A percentile compares a stretch with the other conserved stretches of the same genome.
phyloP scores from a whole-genome alignment of 192 early-diverging fungal species.

The Umbelopsis vinacea region DNA sequence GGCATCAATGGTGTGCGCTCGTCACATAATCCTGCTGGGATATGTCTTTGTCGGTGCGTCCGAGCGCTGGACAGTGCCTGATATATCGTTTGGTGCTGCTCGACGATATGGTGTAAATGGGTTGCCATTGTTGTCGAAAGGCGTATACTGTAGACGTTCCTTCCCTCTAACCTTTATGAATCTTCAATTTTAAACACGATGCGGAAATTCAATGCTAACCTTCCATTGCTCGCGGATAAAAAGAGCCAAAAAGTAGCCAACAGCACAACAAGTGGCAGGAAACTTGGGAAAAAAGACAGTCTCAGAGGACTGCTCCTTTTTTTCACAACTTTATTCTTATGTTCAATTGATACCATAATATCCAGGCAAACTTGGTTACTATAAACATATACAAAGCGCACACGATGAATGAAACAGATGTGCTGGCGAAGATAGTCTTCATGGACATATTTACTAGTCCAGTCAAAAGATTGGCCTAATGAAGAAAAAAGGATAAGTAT shows the following conservation, averaged over 20 bases:
- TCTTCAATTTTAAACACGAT: not conserved
- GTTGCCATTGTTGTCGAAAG: not conserved
- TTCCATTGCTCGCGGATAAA: slow-evolving; percentile 15
- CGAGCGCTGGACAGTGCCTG: too few relatives aligned
- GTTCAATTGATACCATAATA: slow-evolving; percentile 25
- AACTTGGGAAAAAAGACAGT: slow-evolving; percentile 8
- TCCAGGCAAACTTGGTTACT: slow-evolving; percentile 24
- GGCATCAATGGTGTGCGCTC: too few relatives aligned
- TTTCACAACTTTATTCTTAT: slow-evolving; percentile 30
- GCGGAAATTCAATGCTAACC: not conserved
- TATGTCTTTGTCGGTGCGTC: too few relatives aligned
- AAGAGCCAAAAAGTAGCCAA: not conserved
- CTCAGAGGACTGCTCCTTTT: not conserved
- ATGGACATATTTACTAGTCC: slow-evolving; percentile 82
- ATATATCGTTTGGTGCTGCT: too few relatives aligned
- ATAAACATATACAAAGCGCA: slow-evolving; percentile 58
- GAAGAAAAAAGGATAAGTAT: slow-evolving; percentile 16
- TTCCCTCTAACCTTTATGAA: not conserved
- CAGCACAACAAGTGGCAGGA: not conserved
- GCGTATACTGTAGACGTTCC: not conserved
- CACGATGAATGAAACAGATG: slow-evolving; percentile 47
- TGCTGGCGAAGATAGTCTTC: slow-evolving; percentile 71
- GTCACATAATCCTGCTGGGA: too few relatives aligned
- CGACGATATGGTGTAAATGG: too few relatives aligned
- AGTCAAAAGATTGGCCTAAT: slow-evolving; percentile 86